A percentile compares a stretch with the other conserved stretches of the same genome.
Evolutionary conservation across 1,284 basidiomycete genomes (phyloP).

Genomic region (Nidula niveotomentosa): DNA sequence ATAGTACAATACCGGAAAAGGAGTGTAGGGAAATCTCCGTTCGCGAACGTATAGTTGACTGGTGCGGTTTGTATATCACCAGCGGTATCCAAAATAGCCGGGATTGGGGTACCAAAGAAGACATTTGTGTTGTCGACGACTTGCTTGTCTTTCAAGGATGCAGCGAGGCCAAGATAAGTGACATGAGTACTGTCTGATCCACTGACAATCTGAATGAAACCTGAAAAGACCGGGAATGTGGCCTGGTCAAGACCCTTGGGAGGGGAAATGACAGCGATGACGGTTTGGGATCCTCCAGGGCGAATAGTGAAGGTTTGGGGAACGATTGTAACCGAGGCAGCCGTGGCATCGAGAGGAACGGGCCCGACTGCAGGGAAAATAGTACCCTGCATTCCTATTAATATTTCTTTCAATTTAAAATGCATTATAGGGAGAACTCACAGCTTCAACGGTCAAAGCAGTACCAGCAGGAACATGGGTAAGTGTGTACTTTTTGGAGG

Average conservation of each 20-base stretch:
- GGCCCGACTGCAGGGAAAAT: conserved; percentile 44
- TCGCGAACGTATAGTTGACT: conserved; percentile 53
- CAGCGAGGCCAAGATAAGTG: conserved; percentile 49
- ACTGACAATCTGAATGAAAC: conserved; percentile 51
- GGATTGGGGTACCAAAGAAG: conserved; percentile 43
- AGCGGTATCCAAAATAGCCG: conserved; percentile 37
- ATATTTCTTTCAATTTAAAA: background rate
- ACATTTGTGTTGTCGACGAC: conserved; percentile 49
- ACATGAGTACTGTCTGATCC: conserved; percentile 43
- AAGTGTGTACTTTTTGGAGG: conserved; percentile 41
- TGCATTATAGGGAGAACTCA: conserved; percentile 12
- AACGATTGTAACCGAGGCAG: conserved; percentile 39
- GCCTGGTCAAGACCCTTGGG: conserved; percentile 44
- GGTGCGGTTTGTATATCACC: conserved; percentile 36
- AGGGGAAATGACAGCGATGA: conserved; percentile 34
- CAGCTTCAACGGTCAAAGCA: conserved; percentile 40
- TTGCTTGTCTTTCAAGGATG: conserved; percentile 43
- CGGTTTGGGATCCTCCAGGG: conserved; percentile 28
- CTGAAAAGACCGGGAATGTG: conserved; percentile 59
- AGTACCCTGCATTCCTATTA: conserved; percentile 23
- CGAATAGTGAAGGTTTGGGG: conserved; percentile 29
- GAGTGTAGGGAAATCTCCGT: conserved; percentile 41
- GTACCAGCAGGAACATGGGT: conserved; percentile 55
- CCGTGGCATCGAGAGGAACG: conserved; percentile 43
- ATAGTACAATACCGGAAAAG: conserved; percentile 34